Evolutionary conservation across 805 yeast genomes (phyloP).

Genomic region (Lachancea sp.): DNA sequence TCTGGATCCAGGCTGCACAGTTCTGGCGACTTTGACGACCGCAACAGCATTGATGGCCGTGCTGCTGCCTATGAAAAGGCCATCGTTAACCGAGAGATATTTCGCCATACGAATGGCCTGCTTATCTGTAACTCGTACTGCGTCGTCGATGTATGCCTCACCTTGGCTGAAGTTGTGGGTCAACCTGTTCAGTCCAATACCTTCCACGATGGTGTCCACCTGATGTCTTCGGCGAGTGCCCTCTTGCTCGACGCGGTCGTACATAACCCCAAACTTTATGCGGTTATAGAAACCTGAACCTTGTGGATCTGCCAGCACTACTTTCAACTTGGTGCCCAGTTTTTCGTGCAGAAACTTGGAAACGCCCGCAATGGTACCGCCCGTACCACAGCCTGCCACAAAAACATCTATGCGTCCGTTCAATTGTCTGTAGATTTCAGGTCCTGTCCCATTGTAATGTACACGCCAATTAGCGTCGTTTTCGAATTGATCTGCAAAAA

Average conservation of each 20-base stretch:
- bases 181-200: constrained; percentile 83
- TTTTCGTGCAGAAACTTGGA: constrained; percentile 61
- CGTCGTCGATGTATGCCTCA: constrained; percentile 64
- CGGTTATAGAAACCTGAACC: constrained; percentile 89
- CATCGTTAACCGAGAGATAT: constrained; percentile 72
- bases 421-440: constrained; percentile 80
- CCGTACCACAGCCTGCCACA: constrained; percentile 93
- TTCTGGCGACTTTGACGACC: constrained; percentile 54
- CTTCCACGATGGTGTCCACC: constrained; percentile 91
- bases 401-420: constrained; percentile 62
- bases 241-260: constrained; percentile 79
- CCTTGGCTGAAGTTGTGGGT: constrained; percentile 77
- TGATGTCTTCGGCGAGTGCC: constrained; percentile 94
- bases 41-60: constrained; percentile 95
- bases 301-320: constrained; percentile 87
- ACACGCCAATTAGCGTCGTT: constrained; percentile 84
- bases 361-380: constrained; percentile 95
- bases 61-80: constrained; percentile 85
- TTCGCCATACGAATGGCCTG: constrained; percentile 89
- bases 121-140: constrained; percentile 69
- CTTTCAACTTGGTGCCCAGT: constrained; percentile 35
- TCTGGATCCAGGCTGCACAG: constrained; percentile 49
- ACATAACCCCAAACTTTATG: constrained; percentile 88
- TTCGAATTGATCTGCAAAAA: constrained; percentile 95
- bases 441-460: constrained; percentile 82